Base-by-base conservation (phyloP, 1,284 basidiomycete species). In the Nidula niveotomentosa region DNA sequence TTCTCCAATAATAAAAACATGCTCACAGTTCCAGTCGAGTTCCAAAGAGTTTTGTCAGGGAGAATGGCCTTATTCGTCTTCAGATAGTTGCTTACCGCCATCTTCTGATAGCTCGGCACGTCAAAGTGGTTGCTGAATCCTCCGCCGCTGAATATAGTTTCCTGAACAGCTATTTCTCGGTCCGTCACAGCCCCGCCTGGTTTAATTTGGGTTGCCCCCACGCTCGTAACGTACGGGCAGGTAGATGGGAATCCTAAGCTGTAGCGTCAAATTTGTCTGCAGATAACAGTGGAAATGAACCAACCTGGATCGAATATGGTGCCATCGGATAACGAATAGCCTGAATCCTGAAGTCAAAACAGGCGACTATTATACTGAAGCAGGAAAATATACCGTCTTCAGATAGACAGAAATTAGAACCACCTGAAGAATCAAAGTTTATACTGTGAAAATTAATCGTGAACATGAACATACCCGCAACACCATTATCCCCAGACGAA, bases 181-280 rank as follows among this genome's bases (percentile, higher is more conserved):
- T 73, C 69, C 0, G 66, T 66, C 6, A 79, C 72, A 3, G 64
- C 75, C 9, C 70, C 62, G 36, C 71, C 72, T 1, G 72, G 69
- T 43, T 72, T 71, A 48, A 81, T 69, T 65, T 83, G 78, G 7
- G 82, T 84, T 9, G 81, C 83, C 41, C 84, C 84, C 43, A 86
- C 76, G 3, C 77, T 73, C 0, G 82, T 84, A 36, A 84, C 67
- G 56, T 75, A 86, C 3, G 84, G 85, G 59, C 84, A 86, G 0
- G 73, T 76, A 3, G 74, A 72, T 0, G 84, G 84, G 73, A 86
- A 86, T 8, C 62, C 65, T 66, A 41, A 41, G 39, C 39, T 41
- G 15, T 41, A 41, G 23, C 4, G 23, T 23, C 4, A 23, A 23
- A 23, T 23, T 23, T 41, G 5, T n/a, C 12, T 15, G 15, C 39